These are phyloP conservation scores for Botryosphaeria dothidea DNA, from an alignment of 2,329 filamentous ascomycete genomes.

Conservation along the genomic window DNA sequence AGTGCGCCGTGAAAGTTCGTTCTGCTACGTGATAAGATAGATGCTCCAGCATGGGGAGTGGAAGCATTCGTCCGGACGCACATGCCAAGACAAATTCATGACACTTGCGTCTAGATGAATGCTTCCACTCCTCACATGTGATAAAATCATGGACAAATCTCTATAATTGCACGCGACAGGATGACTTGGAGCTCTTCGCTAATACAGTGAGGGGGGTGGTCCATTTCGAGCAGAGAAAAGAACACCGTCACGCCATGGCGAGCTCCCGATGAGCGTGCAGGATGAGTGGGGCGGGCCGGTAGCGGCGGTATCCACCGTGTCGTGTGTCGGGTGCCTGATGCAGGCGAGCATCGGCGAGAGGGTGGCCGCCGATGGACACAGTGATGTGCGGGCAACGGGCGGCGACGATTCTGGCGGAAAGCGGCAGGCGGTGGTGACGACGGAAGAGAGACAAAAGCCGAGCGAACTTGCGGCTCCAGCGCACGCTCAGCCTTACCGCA, in stretches of 20 bases:
- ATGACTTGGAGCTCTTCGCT: too few relatives aligned
- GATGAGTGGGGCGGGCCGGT: background rate
- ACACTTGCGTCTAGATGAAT: too few relatives aligned
- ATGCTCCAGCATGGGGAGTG: too few relatives aligned
- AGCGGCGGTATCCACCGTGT: conserved; percentile 5
- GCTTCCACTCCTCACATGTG: too few relatives aligned
- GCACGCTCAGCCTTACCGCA: conserved; percentile 6
- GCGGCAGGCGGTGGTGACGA: background rate
- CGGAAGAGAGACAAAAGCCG: background rate
- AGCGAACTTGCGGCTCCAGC: background rate
- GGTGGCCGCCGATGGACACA: background rate
- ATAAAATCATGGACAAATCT: too few relatives aligned
- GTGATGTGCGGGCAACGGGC: background rate
- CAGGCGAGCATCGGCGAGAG: background rate
- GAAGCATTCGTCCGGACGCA: too few relatives aligned
- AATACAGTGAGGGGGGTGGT: too few relatives aligned
- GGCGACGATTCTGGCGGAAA: background rate
- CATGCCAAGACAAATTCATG: too few relatives aligned
- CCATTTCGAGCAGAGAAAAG: background rate
- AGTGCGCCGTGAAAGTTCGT: too few relatives aligned
- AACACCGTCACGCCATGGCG: conserved; percentile 6
- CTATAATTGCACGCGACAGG: too few relatives aligned
- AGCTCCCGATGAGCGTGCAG: conserved; percentile 1
- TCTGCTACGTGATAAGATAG: too few relatives aligned
- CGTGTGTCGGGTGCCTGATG: background rate